These are phyloP conservation scores for Mortierella sp. DNA, from an alignment of 371 early-diverging fungal genomes.

Conservation along the genomic window DNA sequence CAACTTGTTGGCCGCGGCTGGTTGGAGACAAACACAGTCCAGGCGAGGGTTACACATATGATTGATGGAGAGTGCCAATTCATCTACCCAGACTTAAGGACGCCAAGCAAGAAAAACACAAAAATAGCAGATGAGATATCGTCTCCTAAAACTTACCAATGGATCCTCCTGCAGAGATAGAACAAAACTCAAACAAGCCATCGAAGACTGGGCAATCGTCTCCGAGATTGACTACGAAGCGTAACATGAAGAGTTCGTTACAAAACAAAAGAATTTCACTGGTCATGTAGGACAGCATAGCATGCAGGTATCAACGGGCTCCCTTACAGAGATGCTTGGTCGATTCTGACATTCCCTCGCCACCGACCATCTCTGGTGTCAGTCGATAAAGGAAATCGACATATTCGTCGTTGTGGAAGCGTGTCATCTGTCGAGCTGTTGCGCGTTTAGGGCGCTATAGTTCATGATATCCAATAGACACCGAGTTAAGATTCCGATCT, in stretches of 20 bases:
- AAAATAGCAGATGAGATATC: too few relatives aligned
- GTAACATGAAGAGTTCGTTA: too few relatives aligned
- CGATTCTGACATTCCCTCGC: constrained; percentile 82
- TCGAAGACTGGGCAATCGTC: constrained; percentile 99
- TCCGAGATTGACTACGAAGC: constrained; percentile 90
- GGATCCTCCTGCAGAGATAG: constrained; percentile 95
- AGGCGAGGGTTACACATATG: neutral
- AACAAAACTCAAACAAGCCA: constrained; percentile 96
- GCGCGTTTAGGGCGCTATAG: constrained; percentile 88
- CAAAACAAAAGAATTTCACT: constrained; percentile 1
- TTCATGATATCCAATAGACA: neutral
- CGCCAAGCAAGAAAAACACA: too few relatives aligned
- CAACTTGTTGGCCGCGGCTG: constrained; percentile 91
- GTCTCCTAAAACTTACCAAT: constrained; percentile 78
- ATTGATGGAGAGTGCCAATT: neutral
- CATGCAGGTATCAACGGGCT: too few relatives aligned
- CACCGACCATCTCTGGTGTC: constrained; percentile 92
- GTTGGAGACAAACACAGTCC: neutral
- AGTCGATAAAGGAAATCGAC: constrained; percentile 97
- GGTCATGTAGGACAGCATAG: too few relatives aligned
- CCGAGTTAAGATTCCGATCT: neutral
- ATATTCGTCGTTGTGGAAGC: constrained; percentile 99
- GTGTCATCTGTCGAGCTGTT: constrained; percentile 93
- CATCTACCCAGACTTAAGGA: too few relatives aligned
- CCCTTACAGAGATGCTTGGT: constrained; percentile 76